Conservation (phyloP, 176 grass and related monocot species). For the Bothriochloa decipiens region DNA sequence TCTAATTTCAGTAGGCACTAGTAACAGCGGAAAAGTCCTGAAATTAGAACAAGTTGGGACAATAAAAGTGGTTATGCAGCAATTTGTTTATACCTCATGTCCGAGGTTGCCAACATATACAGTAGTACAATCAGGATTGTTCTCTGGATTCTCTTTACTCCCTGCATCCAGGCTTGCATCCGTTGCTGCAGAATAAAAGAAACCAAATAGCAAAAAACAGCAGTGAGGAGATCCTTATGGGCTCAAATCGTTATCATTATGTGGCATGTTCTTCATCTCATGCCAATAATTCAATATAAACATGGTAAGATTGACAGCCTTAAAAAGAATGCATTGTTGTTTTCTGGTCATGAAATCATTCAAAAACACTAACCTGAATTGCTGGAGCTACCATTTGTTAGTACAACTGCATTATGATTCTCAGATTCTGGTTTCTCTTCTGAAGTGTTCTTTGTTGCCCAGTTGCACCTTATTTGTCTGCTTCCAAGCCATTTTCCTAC, state of each 20-base stretch:
- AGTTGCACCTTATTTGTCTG: slow-evolving; percentile 85
- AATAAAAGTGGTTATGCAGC: neutral
- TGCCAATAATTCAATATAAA: slow-evolving; percentile 17
- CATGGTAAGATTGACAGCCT: neutral
- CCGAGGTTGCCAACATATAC: slow-evolving; percentile 87
- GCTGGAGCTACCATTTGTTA: slow-evolving; percentile 66
- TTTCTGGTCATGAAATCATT: slow-evolving; percentile 28
- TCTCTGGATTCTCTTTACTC: slow-evolving; percentile 71
- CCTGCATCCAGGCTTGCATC: slow-evolving; percentile 60
- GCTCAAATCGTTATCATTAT: slow-evolving; percentile 13
- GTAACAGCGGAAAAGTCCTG: neutral
- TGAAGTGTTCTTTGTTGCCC: slow-evolving; percentile 72
- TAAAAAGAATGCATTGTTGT: slow-evolving; percentile 7
- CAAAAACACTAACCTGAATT: slow-evolving; percentile 56
- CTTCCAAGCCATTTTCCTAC: slow-evolving; percentile 88
- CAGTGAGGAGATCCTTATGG: slow-evolving; percentile 6
- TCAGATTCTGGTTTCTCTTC: slow-evolving; percentile 84
- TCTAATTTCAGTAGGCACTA: neutral
- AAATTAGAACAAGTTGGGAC: neutral
- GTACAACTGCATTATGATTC: slow-evolving; percentile 72
- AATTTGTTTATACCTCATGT: slow-evolving; percentile 62
- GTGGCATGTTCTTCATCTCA: slow-evolving; percentile 2
- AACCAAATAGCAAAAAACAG: slow-evolving; percentile 16
- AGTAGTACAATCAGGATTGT: slow-evolving; percentile 82
- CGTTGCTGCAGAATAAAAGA: slow-evolving; percentile 39